These are phyloP conservation scores for Trichoderma sp. DNA, from an alignment of 2,329 filamentous ascomycete species.

Conservation along the genomic window DNA sequence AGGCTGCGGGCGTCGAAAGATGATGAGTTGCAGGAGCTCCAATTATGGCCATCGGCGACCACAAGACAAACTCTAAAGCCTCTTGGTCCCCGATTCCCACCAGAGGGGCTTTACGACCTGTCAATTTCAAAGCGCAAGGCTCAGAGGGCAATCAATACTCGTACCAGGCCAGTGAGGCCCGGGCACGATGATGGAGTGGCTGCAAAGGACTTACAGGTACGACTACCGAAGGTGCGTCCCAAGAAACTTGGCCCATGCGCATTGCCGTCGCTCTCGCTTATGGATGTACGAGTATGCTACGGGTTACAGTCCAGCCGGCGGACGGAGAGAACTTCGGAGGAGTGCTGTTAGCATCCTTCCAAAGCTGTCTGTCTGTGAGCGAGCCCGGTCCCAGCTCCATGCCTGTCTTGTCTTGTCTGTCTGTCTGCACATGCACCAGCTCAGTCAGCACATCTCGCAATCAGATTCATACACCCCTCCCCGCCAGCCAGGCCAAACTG, in stretches of 20 bases:
- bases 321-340: not conserved
- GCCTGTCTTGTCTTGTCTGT: not conserved
- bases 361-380: not conserved
- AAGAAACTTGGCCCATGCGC: not conserved
- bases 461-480: not conserved
- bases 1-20: conserved; percentile 4
- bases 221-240: not conserved
- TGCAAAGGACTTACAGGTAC: not conserved
- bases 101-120: not conserved
- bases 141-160: not conserved
- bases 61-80: not conserved
- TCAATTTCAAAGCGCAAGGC: not conserved
- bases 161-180: not conserved
- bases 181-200: not conserved
- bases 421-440: not conserved
- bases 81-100: not conserved
- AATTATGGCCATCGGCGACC: not conserved
- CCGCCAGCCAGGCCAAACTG: not conserved
- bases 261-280: not conserved
- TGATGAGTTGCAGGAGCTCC: not conserved
- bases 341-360: conserved; percentile 1
- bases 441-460: conserved; percentile 4
- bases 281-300: not conserved
- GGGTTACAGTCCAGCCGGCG: not conserved
- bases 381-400: not conserved